These are phyloP conservation scores for Wickerhamomyces mucosus DNA, from an alignment of 805 yeast genomes.

Conservation along the genomic window DNA sequence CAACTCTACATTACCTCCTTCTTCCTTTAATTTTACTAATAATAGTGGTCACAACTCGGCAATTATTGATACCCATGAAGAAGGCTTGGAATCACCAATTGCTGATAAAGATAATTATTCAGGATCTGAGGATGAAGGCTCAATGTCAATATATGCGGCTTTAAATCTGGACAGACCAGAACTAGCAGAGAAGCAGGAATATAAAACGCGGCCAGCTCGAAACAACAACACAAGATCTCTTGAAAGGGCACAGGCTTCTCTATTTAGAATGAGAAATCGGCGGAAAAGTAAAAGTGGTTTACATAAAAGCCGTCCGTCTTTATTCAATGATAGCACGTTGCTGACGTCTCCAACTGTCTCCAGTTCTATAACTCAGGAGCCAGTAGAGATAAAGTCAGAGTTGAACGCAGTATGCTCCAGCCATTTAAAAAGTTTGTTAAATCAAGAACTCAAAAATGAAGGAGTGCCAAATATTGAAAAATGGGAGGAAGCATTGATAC, in stretches of 20 bases:
- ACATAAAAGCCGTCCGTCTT: background rate
- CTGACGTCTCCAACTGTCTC: background rate
- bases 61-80: too few species aligned
- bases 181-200: constrained; percentile 19
- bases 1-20: constrained; percentile 11
- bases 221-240: constrained; percentile 33
- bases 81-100: background rate
- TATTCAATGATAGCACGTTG: background rate
- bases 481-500: constrained; percentile 53
- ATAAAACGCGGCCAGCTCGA: constrained; percentile 18
- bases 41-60: too few species aligned
- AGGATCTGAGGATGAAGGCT: constrained; percentile 50
- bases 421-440: constrained; percentile 42
- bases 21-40: constrained; percentile 16
- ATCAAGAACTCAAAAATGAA: constrained; percentile 57
- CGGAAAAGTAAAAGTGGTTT: constrained; percentile 36
- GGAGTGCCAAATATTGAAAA: constrained; percentile 34
- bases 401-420: constrained; percentile 26
- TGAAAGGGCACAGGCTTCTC: constrained; percentile 58
- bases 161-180: constrained; percentile 27
- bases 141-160: constrained; percentile 57
- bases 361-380: constrained; percentile 1
- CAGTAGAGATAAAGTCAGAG: constrained; percentile 13
- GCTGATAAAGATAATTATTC: constrained; percentile 7
- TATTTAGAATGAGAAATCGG: constrained; percentile 50